Base-by-base conservation (phyloP, 23 red algal genomes). In the Gracilaria domingensis region DNA sequence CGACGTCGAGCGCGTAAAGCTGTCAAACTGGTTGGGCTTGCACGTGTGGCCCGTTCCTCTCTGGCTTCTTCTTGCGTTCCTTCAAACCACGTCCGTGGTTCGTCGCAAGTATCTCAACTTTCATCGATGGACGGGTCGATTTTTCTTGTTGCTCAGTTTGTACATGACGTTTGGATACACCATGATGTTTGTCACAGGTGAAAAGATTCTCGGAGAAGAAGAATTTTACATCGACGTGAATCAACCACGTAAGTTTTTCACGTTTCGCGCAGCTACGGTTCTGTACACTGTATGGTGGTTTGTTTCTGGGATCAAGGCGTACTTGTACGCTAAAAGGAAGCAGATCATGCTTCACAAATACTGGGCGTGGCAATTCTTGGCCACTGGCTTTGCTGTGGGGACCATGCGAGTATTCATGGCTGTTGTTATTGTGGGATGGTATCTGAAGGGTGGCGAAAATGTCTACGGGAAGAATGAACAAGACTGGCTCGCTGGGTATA, bases 281-380 rank as follows among this genome's bases (percentile, higher is more conserved):
- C 6, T 81, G 6, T 81, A 35, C 9, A 58, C 55, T 28, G 30
- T 25, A 2, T 81, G 55, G 49, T 81, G 77, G 77, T 4, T 81
- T 0, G 5, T 81, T 1, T 81, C 49, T 17, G 55, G 32, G 28
- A n/a, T 17, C 3, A 53, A 35, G 29, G 49, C 55, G 29, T 81
- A 81, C 32, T 18, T n/a, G 42, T 34, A 53, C 13, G 77, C 77
- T 11, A 6, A 8, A 3, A 11, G 14, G 6, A 53, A n/a, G 29
- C 13, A 16, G 34, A n/a, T 81, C 25, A 28, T 1, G n/a, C 29
- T 26, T 6, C 77, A 81, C 44, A 49, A 35, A 0, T 81, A 58
- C 17, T 81, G 77, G 77, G 77, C 47, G 49, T 81, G 55, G 49
- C 77, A 81, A 81, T 81, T 81, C 49, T 0, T 54, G 12, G 48